These are phyloP conservation scores for Anisodus tanguticus DNA, from an alignment of 257 asterid genomes.

Conservation along the genomic window DNA sequence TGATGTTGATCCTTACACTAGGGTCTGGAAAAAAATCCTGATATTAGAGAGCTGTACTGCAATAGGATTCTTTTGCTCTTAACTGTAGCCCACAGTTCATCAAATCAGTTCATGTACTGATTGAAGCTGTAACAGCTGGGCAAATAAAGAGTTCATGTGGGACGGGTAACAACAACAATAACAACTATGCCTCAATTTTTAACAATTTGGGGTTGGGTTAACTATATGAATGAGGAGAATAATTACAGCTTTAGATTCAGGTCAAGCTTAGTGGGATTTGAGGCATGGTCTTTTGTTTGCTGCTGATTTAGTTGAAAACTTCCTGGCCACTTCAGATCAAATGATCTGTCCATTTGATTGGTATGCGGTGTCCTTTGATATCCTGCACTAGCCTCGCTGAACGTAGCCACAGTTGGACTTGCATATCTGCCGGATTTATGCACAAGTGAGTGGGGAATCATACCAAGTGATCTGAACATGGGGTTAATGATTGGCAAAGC, in stretches of 20 bases:
- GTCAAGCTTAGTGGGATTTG: constrained; percentile 58
- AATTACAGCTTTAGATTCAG: constrained; percentile 79
- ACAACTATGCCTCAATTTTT: neutral
- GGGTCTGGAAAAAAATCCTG: neutral
- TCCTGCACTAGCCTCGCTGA: constrained; percentile 46
- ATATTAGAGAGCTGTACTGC: neutral
- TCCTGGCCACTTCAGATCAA: constrained; percentile 77
- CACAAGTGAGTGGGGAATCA: constrained; percentile 66
- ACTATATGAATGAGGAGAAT: neutral
- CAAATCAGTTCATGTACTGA: constrained; percentile 17
- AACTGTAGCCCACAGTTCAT: neutral
- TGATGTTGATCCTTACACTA: constrained; percentile 19
- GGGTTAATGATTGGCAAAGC: constrained; percentile 51
- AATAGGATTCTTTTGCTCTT: constrained; percentile 15
- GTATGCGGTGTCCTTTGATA: constrained; percentile 4
- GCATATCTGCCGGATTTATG: constrained; percentile 65
- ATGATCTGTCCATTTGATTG: constrained; percentile 41
- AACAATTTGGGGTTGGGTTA: neutral
- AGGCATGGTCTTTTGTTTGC: constrained; percentile 50
- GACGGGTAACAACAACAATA: neutral
- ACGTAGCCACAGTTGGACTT: constrained; percentile 42
- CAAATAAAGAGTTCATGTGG: neutral
- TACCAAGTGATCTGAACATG: constrained; percentile 78
- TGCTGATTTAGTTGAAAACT: constrained; percentile 60
- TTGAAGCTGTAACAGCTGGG: constrained; percentile 22